These are phyloP conservation scores for Microascus cirrosus DNA, from an alignment of 2,329 filamentous ascomycete species.

Conservation along the genomic window DNA sequence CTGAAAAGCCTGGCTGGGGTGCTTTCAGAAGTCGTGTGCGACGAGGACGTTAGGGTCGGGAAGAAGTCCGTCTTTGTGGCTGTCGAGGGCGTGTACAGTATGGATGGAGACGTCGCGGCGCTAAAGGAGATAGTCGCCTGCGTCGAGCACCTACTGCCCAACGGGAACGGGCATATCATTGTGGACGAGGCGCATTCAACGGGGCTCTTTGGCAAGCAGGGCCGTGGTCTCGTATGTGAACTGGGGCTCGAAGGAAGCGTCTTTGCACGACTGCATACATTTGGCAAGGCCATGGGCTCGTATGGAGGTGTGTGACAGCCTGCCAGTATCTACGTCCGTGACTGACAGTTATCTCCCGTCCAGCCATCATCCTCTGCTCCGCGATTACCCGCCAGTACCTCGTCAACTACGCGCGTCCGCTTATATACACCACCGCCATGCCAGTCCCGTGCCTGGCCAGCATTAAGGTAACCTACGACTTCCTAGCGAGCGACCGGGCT, in stretches of 20 bases:
- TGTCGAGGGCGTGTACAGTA: constrained; percentile 65
- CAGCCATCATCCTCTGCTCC: constrained; percentile 49
- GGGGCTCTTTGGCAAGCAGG: constrained; percentile 44
- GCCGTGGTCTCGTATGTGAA: constrained; percentile 46
- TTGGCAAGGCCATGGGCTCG: constrained; percentile 57
- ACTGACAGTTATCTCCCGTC: neutral
- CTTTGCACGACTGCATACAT: constrained; percentile 50
- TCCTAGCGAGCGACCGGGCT: constrained; percentile 39
- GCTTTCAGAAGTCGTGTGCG: constrained; percentile 13
- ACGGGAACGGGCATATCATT: constrained; percentile 48
- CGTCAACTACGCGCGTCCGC: constrained; percentile 63
- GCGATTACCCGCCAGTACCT: constrained; percentile 49
- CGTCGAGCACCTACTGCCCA: constrained; percentile 43
- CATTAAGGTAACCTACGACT: constrained; percentile 45
- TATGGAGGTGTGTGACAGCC: constrained; percentile 54
- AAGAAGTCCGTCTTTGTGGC: constrained; percentile 51
- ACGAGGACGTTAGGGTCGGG: constrained; percentile 19
- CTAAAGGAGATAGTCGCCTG: constrained; percentile 47
- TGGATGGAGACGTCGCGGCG: constrained; percentile 68
- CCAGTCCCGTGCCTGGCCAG: constrained; percentile 48
- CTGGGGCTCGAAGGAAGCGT: constrained; percentile 43
- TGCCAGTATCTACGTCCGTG: too few relatives aligned
- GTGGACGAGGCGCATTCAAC: constrained; percentile 61
- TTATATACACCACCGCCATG: constrained; percentile 66
- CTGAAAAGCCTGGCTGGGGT: neutral